phyloP scores from a whole-genome alignment of 768 basidiomycete species.

The Exidia glandulosa region DNA sequence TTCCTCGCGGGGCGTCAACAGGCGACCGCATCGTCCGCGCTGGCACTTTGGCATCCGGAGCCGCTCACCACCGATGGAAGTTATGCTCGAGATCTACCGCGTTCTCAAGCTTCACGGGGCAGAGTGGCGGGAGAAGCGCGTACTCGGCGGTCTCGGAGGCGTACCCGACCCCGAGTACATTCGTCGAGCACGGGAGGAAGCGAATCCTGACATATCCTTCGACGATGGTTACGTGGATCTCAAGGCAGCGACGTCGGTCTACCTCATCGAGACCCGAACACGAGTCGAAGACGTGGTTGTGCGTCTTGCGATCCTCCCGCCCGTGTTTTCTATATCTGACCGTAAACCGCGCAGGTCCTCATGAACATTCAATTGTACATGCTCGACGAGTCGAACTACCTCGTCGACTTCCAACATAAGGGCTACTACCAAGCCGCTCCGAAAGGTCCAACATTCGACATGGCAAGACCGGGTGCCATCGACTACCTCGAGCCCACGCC shows the following conservation, averaged over 20 bases:
- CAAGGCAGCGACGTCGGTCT: constrained; percentile 64
- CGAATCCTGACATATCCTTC: constrained; percentile 5
- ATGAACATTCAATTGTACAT: constrained; percentile 98
- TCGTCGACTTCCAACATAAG: constrained; percentile 97
- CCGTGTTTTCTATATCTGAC: constrained; percentile 1
- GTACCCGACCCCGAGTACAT: constrained; percentile 13
- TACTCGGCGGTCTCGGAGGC: constrained; percentile 61
- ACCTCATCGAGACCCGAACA: constrained; percentile 89
- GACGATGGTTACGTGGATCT: constrained; percentile 33
- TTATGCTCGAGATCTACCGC: constrained; percentile 96
- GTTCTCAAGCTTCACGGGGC: constrained; percentile 83
- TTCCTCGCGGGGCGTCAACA: constrained; percentile 35
- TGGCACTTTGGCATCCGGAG: constrained; percentile 99
- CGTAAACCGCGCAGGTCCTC: constrained; percentile 49
- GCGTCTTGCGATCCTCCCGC: constrained; percentile 18
- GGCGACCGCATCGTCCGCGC: constrained; percentile 69
- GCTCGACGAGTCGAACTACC: constrained; percentile 91
- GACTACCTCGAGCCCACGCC: constrained; percentile 7
- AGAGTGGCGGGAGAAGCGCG: constrained; percentile 94
- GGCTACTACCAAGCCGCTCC: constrained; percentile 76
- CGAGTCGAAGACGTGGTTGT: constrained; percentile 88
- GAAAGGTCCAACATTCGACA: constrained; percentile 64
- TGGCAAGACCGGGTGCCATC: constrained; percentile 17
- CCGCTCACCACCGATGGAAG: constrained; percentile 93
- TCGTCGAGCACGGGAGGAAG: constrained; percentile 19